Conservation (phyloP, 495 filamentous ascomycete species). For the Gamarada debralockiae region DNA sequence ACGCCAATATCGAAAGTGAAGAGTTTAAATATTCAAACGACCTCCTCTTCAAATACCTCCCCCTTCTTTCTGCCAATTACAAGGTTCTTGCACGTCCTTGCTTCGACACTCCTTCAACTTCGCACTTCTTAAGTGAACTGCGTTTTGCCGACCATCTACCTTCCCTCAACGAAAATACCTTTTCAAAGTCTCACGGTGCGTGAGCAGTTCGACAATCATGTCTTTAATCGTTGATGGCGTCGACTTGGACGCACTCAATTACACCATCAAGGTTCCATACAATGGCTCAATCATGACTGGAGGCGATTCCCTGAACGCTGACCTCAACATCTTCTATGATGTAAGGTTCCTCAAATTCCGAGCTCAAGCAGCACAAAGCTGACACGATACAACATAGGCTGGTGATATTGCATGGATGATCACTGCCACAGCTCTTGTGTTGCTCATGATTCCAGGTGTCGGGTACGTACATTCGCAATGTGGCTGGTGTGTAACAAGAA, state of each 20-base stretch:
- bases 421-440: slow-evolving; percentile 79
- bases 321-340: slow-evolving; percentile 82
- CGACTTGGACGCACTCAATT: slow-evolving; percentile 42
- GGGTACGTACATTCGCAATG: slow-evolving; percentile 39
- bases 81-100: neutral
- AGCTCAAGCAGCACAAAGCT: neutral
- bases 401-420: slow-evolving; percentile 95
- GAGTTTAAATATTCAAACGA: neutral
- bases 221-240: slow-evolving; percentile 26
- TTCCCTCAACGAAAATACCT: neutral
- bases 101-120: neutral
- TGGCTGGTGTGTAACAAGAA: slow-evolving; percentile 7
- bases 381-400: slow-evolving; percentile 40
- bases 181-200: neutral
- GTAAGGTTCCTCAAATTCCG: slow-evolving; percentile 44
- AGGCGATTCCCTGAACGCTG: slow-evolving; percentile 66
- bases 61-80: neutral
- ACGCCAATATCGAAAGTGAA: no score
- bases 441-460: slow-evolving; percentile 98
- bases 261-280: slow-evolving; percentile 44
- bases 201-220: slow-evolving; percentile 5
- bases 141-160: neutral
- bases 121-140: neutral
- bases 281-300: slow-evolving; percentile 63
- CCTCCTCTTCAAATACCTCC: neutral